phyloP scores from a whole-genome alignment of 108 stramenopile genomes.

The Fragilaria radians region DNA sequence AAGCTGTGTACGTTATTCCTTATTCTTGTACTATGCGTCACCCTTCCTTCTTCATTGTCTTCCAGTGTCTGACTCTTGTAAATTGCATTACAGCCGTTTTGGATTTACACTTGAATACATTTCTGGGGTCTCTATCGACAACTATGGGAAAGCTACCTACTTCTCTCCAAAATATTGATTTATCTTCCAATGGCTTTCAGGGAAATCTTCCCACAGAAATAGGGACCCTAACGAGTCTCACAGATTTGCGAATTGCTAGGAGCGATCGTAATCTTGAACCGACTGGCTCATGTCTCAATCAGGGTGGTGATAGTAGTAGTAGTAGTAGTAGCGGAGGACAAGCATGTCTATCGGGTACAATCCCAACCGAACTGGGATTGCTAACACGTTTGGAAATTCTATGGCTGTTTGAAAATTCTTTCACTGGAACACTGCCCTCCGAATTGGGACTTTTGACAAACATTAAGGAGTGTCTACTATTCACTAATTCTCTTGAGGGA shows the following conservation, averaged over 20 bases:
- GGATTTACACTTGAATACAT: no score
- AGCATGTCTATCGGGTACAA: conserved; percentile 11
- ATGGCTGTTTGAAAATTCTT: background rate
- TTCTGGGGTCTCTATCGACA: background rate
- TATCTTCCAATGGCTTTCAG: background rate
- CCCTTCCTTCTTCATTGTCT: no score
- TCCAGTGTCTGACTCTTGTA: no score
- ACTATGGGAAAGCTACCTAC: background rate
- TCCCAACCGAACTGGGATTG: conserved; percentile 20
- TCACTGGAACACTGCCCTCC: conserved; percentile 5
- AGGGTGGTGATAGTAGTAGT: no score
- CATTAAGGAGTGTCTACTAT: background rate
- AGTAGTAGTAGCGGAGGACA: no score
- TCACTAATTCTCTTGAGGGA: background rate
- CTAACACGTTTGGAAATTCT: conserved; percentile 7
- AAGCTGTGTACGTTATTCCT: background rate
- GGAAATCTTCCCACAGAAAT: conserved; percentile 1
- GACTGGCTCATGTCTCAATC: no score
- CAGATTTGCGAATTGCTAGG: background rate
- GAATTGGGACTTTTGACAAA: conserved; percentile 4
- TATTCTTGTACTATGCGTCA: no score
- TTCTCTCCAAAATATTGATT: background rate
- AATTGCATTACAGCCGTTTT: no score
- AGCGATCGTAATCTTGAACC: background rate
- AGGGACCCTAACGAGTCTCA: background rate